phyloP scores from a whole-genome alignment of 768 basidiomycete species.

The Suillus subalutaceus region DNA sequence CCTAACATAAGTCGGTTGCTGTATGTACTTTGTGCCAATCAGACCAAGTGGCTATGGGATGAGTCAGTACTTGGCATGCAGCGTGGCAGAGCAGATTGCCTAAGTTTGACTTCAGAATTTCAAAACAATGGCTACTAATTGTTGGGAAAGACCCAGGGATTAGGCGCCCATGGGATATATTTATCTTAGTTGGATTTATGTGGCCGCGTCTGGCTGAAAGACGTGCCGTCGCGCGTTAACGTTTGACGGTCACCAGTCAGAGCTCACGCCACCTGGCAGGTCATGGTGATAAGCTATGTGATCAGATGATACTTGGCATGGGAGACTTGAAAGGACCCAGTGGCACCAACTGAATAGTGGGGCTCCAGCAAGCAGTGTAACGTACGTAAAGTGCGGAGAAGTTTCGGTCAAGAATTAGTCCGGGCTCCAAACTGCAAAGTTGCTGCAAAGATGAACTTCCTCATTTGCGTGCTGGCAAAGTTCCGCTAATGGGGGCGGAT shows the following conservation, averaged over 20 bases:
- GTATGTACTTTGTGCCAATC: background rate
- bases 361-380: background rate
- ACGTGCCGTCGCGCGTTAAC: background rate
- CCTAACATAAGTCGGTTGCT: background rate
- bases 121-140: background rate
- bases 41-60: background rate
- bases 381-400: background rate
- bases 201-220: background rate
- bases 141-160: background rate
- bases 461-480: slow-evolving; percentile 8
- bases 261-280: background rate
- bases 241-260: background rate
- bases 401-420: background rate
- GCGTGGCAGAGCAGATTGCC: background rate
- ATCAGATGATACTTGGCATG: background rate
- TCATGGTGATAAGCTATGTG: background rate
- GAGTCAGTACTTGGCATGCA: background rate
- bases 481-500: background rate
- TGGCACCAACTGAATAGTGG: background rate
- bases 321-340: background rate
- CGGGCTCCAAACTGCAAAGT: background rate
- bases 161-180: background rate
- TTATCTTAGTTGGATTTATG: background rate
- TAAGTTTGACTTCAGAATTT: background rate
- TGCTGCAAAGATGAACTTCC: background rate